Percentiles rank a stretch among this genome's conserved stretches.
These are phyloP conservation scores for Castanopsis chinensis DNA, from an alignment of 306 rosid genomes.

Conservation along the genomic window DNA sequence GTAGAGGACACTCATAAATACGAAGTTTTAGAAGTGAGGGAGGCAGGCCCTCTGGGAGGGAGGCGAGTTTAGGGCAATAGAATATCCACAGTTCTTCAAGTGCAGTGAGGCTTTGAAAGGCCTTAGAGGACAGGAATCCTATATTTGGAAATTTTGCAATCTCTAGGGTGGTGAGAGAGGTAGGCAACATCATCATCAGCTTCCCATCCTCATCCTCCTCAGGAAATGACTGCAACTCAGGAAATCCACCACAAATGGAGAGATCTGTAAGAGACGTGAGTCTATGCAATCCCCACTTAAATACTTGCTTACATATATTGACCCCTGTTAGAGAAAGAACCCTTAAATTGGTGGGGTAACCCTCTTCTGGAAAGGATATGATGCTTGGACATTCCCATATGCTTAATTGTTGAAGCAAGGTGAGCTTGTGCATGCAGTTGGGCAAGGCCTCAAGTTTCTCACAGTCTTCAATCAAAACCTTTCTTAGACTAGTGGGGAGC, in stretches of 20 bases:
- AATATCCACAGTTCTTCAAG: background rate
- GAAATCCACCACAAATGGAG: background rate
- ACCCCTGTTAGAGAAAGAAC: slow-evolving; percentile 1
- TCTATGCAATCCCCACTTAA: slow-evolving; percentile 18
- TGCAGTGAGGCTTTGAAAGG: slow-evolving; percentile 21
- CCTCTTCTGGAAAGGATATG: background rate
- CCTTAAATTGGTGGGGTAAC: slow-evolving; percentile 15
- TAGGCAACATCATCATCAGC: slow-evolving; percentile 11
- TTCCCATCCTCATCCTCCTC: background rate
- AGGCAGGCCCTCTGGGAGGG: background rate
- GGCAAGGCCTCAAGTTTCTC: slow-evolving; percentile 11
- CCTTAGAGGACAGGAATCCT: slow-evolving; percentile 1
- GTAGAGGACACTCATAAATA: background rate
- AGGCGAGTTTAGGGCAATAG: background rate
- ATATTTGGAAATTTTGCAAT: slow-evolving; percentile 1
- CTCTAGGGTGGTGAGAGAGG: background rate
- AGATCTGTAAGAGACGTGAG: slow-evolving; percentile 17
- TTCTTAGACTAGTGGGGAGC: background rate
- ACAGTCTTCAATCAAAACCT: background rate
- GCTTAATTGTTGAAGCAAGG: background rate
- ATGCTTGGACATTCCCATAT: background rate
- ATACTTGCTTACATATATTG: background rate
- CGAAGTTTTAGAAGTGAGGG: background rate
- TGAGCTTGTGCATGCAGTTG: slow-evolving; percentile 8
- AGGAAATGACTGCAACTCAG: slow-evolving; percentile 7